These are phyloP conservation scores for Taphrina flavorubra DNA, from an alignment of 1,139 yeast genomes.

Conservation along the genomic window DNA sequence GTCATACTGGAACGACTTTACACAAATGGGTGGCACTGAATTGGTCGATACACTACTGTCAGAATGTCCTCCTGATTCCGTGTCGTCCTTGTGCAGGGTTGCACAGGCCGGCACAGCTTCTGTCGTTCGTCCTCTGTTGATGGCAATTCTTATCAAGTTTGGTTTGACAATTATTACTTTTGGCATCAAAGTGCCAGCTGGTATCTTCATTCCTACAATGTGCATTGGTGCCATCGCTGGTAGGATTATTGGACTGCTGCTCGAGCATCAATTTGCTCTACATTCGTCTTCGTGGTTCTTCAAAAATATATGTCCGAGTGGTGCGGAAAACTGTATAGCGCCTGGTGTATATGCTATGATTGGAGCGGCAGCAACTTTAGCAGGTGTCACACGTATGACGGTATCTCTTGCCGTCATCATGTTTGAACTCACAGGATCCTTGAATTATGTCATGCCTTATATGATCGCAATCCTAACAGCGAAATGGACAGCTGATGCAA, in stretches of 20 bases:
- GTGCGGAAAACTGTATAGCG: constrained; percentile 2
- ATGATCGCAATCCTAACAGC: constrained; percentile 42
- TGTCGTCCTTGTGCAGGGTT: constrained; percentile 26
- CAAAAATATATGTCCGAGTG: neutral
- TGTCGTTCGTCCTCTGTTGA: constrained; percentile 49
- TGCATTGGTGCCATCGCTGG: constrained; percentile 72
- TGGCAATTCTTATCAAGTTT: constrained; percentile 59
- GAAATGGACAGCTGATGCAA: constrained; percentile 43
- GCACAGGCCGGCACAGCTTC: constrained; percentile 51
- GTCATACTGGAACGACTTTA: constrained; percentile 62
- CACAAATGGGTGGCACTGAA: constrained; percentile 63
- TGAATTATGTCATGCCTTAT: constrained; percentile 57
- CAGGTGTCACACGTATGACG: constrained; percentile 71
- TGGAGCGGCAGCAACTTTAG: constrained; percentile 71
- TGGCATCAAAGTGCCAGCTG: constrained; percentile 69
- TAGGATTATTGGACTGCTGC: constrained; percentile 58
- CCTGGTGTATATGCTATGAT: constrained; percentile 69
- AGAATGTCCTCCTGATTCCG: constrained; percentile 63
- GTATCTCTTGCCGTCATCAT: constrained; percentile 61
- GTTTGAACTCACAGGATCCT: constrained; percentile 66
- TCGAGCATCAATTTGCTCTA: constrained; percentile 52
- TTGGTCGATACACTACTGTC: constrained; percentile 61
- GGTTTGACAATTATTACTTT: constrained; percentile 61
- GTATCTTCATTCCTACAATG: constrained; percentile 74
- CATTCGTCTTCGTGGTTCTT: constrained; percentile 10